Conservation (phyloP, 106 monocot species). For the Dioscorea zingiberensis region DNA sequence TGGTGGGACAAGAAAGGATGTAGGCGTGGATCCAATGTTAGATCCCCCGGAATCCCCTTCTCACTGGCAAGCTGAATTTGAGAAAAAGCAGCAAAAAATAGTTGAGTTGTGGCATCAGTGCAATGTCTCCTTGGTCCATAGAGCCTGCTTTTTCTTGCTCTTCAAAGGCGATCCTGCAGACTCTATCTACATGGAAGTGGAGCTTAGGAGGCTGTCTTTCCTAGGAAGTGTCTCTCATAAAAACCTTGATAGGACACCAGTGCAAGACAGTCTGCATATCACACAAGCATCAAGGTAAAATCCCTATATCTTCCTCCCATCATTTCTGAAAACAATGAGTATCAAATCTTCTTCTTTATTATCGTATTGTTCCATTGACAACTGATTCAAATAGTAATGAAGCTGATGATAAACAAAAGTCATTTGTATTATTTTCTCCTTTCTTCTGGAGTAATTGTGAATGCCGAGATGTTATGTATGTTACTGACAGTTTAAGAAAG, state of each 20-base stretch:
- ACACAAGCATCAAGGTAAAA: too few relatives aligned
- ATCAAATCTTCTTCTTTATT: too few relatives aligned
- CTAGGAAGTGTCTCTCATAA: slow-evolving; percentile 32
- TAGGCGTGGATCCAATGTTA: slow-evolving; percentile 38
- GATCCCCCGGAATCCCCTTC: slow-evolving; percentile 51
- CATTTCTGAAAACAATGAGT: too few relatives aligned
- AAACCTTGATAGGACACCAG: not conserved
- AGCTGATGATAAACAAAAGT: too few relatives aligned
- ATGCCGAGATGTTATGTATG: too few relatives aligned
- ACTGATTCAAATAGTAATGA: too few relatives aligned
- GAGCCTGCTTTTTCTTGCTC: slow-evolving; percentile 87
- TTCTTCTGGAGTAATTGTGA: too few relatives aligned
- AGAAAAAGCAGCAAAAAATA: slow-evolving; percentile 66
- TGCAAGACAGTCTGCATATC: too few relatives aligned
- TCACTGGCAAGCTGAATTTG: slow-evolving; percentile 63
- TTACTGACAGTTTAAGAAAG: slow-evolving; percentile 30
- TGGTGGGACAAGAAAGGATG: slow-evolving; percentile 30
- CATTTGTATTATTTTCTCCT: too few relatives aligned
- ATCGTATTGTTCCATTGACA: too few relatives aligned
- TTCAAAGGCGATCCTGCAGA: slow-evolving; percentile 86
- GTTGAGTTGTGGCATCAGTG: slow-evolving; percentile 85
- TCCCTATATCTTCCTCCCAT: too few relatives aligned
- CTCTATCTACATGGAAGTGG: slow-evolving; percentile 98
- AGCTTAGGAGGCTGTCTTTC: slow-evolving; percentile 77
- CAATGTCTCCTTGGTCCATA: slow-evolving; percentile 77